Conservation (phyloP, 225 moss, liverwort and hornwort species). For the Straminergon stramineum region DNA sequence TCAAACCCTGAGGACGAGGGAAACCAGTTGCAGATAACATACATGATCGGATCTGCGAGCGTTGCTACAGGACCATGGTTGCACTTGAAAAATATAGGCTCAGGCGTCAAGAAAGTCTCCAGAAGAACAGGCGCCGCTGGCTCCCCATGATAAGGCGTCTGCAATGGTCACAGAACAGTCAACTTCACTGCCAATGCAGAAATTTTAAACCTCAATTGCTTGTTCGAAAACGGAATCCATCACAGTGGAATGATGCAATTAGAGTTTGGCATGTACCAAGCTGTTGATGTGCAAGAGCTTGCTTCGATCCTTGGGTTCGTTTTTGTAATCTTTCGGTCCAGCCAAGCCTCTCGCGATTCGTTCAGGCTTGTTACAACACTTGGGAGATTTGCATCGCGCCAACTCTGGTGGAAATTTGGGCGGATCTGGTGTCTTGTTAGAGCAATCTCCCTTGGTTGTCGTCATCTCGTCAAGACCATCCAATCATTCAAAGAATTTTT, state of each 20-base stretch:
- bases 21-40: not conserved
- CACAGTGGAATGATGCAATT: not conserved
- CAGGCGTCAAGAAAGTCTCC: conserved; percentile 18
- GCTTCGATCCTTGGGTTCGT: conserved; percentile 8
- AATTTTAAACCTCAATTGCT: not conserved
- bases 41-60: conserved; percentile 7
- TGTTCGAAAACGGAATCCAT: not conserved
- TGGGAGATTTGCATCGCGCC: not conserved
- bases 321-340: not conserved
- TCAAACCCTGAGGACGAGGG: not conserved
- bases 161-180: not conserved
- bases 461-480: not conserved
- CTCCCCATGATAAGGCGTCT: conserved; percentile 11
- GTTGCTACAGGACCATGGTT: conserved; percentile 15
- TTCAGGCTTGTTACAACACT: conserved; percentile 10
- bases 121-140: not conserved
- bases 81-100: conserved; percentile 8
- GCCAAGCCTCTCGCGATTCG: not conserved
- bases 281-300: conserved; percentile 19
- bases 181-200: not conserved
- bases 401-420: not conserved
- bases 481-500: not conserved
- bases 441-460: not conserved
- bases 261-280: conserved; percentile 8
- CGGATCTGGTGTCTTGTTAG: not conserved